Evolutionary conservation across 73 alveolate genomes (phyloP), one percentile per base, ranked within the genome.

Genomic region (Paraurostyla sp.): DNA sequence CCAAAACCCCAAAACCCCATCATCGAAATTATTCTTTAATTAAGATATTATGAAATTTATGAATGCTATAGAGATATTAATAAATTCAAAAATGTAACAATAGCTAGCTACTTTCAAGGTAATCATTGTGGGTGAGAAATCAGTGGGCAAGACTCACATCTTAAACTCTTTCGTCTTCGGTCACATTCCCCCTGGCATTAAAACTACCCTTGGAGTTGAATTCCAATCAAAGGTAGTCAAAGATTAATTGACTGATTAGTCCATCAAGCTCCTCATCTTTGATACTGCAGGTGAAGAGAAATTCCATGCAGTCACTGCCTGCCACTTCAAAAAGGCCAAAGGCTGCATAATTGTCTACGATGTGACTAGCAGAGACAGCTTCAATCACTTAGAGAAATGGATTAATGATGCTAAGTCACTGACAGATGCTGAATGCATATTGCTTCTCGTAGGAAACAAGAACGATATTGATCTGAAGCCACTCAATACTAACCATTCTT

Each of bases 271-370:
- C 23, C 62, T 43, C n/a, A 7, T 86, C 3, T 86, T 69, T 83
- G 93, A 86, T 63, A 86, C 93, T 0, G 43, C 84, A 22, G 93
- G 93, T 20, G 83, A 71, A 41, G 93, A 85, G 41, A 71, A 40
- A 38, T 85, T 49, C 41, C 75, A 82, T 18, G 65, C 87, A 40
- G 62, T 85, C 4, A 50, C 88, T 0, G 16, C 57, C 2, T n/a
- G 18, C 1, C 80, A 38, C 46, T 85, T 71, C 82, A 45, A 85
- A 71, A 23, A 48, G 40, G 93, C 93, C 16, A 35, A 40, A 9
- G 87, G 82, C 3, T 84, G 75, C 25, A 3, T 68, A 46, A 40
- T 85, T 25, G 93, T 85, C 2, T 85, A 71, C 35, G 93, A 85
- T 38, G 69, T 85, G 32, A 85, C 93, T 0, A 71, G 43, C 25